Conservation (phyloP, 352 stramenopile species). For the Hyaloperonospora arabidopsidis region DNA sequence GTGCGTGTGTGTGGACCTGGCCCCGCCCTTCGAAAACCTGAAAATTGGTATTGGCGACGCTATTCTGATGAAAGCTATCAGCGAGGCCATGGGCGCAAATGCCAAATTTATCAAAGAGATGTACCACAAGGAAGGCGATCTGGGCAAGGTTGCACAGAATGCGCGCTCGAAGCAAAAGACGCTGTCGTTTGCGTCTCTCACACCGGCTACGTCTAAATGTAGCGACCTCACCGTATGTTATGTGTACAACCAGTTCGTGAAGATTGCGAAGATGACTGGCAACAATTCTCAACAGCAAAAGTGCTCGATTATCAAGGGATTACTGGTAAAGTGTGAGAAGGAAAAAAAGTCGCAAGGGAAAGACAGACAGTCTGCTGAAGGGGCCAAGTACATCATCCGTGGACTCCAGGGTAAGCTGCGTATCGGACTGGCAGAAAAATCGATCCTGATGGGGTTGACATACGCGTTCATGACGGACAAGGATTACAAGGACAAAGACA, state of each 20-base stretch:
- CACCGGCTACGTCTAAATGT: constrained; percentile 35
- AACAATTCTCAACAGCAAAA: constrained; percentile 96
- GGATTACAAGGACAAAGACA: constrained; percentile 70
- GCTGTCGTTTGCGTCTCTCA: constrained; percentile 74
- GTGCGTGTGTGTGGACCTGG: constrained; percentile 87
- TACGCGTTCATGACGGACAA: constrained; percentile 92
- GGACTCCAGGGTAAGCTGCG: constrained; percentile 97
- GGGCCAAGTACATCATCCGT: constrained; percentile 97
- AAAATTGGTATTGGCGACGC: constrained; percentile 98
- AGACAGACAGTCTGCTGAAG: constrained; percentile 64
- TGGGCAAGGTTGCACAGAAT: constrained; percentile 93
- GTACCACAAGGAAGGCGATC: constrained; percentile 94
- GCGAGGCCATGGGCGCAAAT: constrained; percentile 87
- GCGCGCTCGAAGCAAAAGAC: constrained; percentile 91
- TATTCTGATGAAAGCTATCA: constrained; percentile 97
- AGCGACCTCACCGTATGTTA: constrained; percentile 86
- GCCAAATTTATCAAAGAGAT: constrained; percentile 92
- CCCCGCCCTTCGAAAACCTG: constrained; percentile 93
- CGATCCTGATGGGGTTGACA: constrained; percentile 94
- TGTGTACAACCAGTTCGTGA: constrained; percentile 86
- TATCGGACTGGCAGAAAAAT: constrained; percentile 95
- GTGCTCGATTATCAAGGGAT: constrained; percentile 93
- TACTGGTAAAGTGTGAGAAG: constrained; percentile 91
- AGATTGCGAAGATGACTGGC: constrained; percentile 92
- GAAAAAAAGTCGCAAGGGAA: constrained; percentile 51